Conservation (phyloP, 768 basidiomycete species). For the Macrolepiota fuliginosa region DNA sequence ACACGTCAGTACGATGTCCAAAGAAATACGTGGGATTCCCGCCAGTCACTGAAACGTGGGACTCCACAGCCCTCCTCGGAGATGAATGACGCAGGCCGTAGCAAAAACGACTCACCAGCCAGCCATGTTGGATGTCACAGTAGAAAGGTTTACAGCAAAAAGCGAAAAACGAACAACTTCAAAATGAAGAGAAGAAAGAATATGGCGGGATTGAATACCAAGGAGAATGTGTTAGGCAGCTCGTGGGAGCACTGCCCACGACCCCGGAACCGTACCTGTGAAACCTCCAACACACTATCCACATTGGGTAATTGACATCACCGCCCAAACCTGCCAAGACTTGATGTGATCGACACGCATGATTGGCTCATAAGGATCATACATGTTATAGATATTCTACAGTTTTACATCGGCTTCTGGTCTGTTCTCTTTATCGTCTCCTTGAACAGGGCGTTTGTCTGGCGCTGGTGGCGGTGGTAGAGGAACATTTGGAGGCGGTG, state of each 20-base stretch:
- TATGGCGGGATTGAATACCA: not conserved
- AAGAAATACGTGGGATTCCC: not conserved
- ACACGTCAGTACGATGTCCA: not conserved
- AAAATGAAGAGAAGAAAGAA: not conserved
- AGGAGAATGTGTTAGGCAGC: not conserved
- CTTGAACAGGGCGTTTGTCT: not conserved
- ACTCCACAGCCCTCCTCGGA: not conserved
- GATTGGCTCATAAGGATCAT: not conserved
- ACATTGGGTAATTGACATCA: not conserved
- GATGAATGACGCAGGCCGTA: not conserved
- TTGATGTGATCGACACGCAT: not conserved
- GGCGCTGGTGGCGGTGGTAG: not conserved
- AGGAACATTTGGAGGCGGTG: not conserved
- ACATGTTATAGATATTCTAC: conserved; percentile 1
- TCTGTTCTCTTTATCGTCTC: not conserved
- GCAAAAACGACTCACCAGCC: conserved; percentile 4
- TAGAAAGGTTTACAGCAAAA: not conserved
- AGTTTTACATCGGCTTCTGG: not conserved
- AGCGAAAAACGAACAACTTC: not conserved
- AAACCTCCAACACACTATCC: conserved; percentile 6
- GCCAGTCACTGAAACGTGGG: not conserved
- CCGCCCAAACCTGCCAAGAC: conserved; percentile 1
- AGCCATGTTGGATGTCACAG: not conserved
- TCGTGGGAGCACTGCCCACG: conserved; percentile 4
- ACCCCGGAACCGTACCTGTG: not conserved